Percentiles rank a stretch among this genome's conserved stretches.
phyloP scores from a whole-genome alignment of 495 filamentous ascomycete species.

The Neurospora tetraspora region DNA sequence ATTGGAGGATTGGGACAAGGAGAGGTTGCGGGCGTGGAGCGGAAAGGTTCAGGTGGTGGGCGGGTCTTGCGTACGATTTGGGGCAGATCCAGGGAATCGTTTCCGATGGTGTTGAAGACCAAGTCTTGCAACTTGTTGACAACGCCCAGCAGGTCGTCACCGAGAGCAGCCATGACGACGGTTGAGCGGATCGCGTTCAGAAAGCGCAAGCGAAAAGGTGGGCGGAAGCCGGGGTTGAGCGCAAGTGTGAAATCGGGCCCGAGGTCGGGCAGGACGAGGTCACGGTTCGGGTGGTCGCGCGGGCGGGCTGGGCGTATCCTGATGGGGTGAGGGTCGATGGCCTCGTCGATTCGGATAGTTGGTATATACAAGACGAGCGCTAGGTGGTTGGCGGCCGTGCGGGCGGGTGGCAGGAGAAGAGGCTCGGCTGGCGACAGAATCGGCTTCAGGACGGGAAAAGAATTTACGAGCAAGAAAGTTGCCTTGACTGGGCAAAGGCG shows the following conservation, averaged over 20 bases:
- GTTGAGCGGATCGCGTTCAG: neutral
- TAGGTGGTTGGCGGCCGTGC: neutral
- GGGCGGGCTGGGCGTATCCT: neutral
- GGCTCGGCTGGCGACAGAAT: neutral
- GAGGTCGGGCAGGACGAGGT: neutral
- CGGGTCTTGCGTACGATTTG: constrained; percentile 71
- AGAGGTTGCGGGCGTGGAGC: neutral
- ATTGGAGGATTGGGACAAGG: neutral
- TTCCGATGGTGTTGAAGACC: constrained; percentile 99
- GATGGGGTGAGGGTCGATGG: neutral
- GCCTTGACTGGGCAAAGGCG: neutral
- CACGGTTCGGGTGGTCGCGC: neutral
- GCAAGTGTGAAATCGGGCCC: neutral
- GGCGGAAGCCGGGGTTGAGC: neutral
- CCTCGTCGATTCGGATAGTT: neutral
- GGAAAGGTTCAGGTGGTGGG: neutral
- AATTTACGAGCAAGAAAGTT: neutral
- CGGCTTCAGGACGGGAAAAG: neutral
- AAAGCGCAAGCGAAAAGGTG: neutral
- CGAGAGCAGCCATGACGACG: constrained; percentile 51
- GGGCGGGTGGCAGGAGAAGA: neutral
- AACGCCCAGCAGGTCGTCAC: constrained; percentile 82
- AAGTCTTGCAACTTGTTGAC: constrained; percentile 97
- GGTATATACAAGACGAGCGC: neutral
- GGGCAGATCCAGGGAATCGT: constrained; percentile 92